Evolutionary conservation across 1,139 yeast genomes (phyloP).

Genomic region (Pichia kudriavzevii): DNA sequence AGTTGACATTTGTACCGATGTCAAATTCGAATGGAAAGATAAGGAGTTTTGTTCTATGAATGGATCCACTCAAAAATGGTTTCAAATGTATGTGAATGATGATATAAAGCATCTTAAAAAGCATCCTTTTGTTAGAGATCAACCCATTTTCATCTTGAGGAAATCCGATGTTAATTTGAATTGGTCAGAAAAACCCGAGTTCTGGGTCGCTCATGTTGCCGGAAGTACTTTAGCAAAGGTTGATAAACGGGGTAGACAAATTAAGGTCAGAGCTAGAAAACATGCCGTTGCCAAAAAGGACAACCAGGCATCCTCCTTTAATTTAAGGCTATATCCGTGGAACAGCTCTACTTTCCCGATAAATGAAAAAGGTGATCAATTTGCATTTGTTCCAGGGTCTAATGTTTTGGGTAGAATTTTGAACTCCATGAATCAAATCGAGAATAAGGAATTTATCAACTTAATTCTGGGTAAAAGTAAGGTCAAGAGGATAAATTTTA

Average conservation of each 20-base stretch:
- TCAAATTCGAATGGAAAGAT: conserved; percentile 40
- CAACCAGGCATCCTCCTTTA: conserved; percentile 18
- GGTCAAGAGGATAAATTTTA: conserved; percentile 50
- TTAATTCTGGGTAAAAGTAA: conserved; percentile 56
- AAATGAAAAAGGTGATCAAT: conserved; percentile 22
- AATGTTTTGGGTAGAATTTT: conserved; percentile 56
- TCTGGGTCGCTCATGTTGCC: conserved; percentile 42
- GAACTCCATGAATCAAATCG: conserved; percentile 54
- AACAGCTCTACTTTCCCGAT: conserved; percentile 44
- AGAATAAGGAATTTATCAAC: conserved; percentile 48
- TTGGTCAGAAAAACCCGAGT: conserved; percentile 34
- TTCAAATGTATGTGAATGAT: conserved; percentile 29
- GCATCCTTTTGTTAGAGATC: conserved; percentile 41
- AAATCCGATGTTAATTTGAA: conserved; percentile 23
- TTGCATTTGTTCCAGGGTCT: conserved; percentile 54
- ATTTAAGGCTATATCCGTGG: conserved; percentile 53
- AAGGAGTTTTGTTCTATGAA: conserved; percentile 28
- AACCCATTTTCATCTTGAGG: conserved; percentile 36
- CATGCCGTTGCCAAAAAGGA: conserved; percentile 12
- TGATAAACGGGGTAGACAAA: conserved; percentile 16
- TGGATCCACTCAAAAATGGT: conserved; percentile 24
- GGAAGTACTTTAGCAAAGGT: conserved; percentile 29
- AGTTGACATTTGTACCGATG: conserved; percentile 38
- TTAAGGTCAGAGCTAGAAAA: conserved; percentile 7
- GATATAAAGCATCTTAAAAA: conserved; percentile 34